Base-by-base conservation (phyloP, 768 basidiomycete species). In the Tulasnella sp. region DNA sequence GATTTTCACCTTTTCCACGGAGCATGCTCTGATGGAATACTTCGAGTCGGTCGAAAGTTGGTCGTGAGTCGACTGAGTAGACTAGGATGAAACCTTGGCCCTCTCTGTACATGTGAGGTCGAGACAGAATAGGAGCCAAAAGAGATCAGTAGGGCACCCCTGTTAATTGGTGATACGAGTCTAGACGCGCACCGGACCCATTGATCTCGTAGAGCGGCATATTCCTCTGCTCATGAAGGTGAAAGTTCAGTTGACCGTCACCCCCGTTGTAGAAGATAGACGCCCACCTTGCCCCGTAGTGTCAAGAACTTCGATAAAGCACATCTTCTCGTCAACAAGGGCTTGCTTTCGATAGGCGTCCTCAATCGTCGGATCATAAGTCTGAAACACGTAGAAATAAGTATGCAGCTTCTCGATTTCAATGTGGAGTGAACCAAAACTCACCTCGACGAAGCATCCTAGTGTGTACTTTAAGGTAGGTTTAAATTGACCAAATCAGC, bases 351-450 rank as follows among this genome's bases (percentile, higher is more conserved):
- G 81, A 74, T 97, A 96, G 64, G 92, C 92, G 71, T 96, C 93
- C 75, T 97, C 93, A 81, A 97, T 97, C 67, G 93, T 97, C 60
- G 93, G 93, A 76, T 97, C 93, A 73, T 97, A 97, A 54, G 91
- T 91, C 90, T 95, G 65, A 59, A 42, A 3, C n/a, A n/a, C n/a
- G n/a, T n/a, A n/a, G n/a, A n/a, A n/a, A n/a, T n/a, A n/a, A n/a
- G n/a, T n/a, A n/a, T n/a, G n/a, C n/a, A n/a, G n/a, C n/a, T n/a
- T n/a, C n/a, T n/a, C n/a, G n/a, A n/a, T n/a, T n/a, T n/a, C n/a
- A n/a, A n/a, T n/a, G n/a, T n/a, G n/a, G n/a, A n/a, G n/a, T n/a
- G n/a, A n/a, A n/a, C n/a, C n/a, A n/a, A 43, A n/a, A 74, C 88
- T 76, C 68, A 89, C 92, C 58, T 59, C 91, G 74, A 96, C 92